A percentile compares a stretch with the other conserved stretches of the same genome.
Evolutionary conservation across 371 early-diverging fungal species (phyloP).

Genomic region (Rhizopus arrhizus): DNA sequence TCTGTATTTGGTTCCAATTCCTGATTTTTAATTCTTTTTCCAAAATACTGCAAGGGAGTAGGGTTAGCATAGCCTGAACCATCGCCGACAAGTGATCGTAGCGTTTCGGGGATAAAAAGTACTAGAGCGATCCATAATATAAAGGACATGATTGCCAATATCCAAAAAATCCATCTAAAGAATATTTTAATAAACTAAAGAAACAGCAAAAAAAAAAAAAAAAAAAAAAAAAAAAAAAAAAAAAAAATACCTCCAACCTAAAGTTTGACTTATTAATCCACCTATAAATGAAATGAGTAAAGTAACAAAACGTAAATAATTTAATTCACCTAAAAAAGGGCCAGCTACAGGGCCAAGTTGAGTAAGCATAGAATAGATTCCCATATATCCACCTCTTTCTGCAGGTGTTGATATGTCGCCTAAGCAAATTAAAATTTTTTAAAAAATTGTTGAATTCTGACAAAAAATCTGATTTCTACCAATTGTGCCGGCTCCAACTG

Average conservation of each 20-base stretch:
- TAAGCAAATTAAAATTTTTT: constrained; percentile 3
- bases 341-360: constrained; percentile 40
- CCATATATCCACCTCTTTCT: constrained; percentile 68
- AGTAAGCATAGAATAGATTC: constrained; percentile 51
- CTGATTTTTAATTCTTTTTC: neutral
- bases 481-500: constrained; percentile 71
- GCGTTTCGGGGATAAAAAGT: constrained; percentile 66
- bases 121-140: constrained; percentile 48
- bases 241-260: constrained; percentile 43
- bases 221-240: too few relatives aligned
- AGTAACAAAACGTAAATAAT: neutral
- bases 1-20: neutral
- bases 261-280: constrained; percentile 30
- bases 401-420: constrained; percentile 62
- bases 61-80: constrained; percentile 34
- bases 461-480: constrained; percentile 31
- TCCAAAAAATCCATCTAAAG: constrained; percentile 60
- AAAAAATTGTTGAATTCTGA: neutral
- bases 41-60: constrained; percentile 27
- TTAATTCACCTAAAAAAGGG: constrained; percentile 40
- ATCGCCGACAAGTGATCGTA: constrained; percentile 44
- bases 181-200: neutral
- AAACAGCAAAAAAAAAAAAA: too few relatives aligned
- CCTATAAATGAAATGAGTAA: constrained; percentile 15
- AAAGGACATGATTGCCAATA: constrained; percentile 52